A percentile compares a stretch with the other conserved stretches of the same genome.
phyloP scores from a whole-genome alignment of 176 grass and related monocot species.

The Thalia dealbata region DNA sequence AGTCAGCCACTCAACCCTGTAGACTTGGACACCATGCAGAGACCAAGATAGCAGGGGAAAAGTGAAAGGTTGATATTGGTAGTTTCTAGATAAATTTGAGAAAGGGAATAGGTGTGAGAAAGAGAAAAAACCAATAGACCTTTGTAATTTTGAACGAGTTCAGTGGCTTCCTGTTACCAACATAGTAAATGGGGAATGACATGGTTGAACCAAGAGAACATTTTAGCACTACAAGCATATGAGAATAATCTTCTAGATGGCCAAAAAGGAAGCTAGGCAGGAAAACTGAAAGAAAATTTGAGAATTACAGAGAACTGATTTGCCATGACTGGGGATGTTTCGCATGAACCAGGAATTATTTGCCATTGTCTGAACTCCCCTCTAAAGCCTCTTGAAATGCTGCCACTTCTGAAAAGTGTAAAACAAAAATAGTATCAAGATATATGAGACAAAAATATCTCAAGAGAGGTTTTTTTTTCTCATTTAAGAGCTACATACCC shows the following conservation, averaged over 20 bases:
- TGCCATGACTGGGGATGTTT: conserved; percentile 84
- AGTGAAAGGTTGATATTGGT: too few species aligned
- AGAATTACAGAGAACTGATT: conserved; percentile 94
- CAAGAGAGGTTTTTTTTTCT: conserved; percentile 19
- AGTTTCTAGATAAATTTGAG: too few species aligned
- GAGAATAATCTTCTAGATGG: neutral
- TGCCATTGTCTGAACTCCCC: conserved; percentile 97
- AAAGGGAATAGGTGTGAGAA: too few species aligned
- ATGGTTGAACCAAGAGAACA: neutral
- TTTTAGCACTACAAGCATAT: neutral
- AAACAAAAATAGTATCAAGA: conserved; percentile 6
- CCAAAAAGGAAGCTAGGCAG: neutral
- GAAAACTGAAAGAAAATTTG: conserved; percentile 19
- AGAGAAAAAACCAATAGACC: too few species aligned
- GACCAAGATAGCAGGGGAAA: too few species aligned
- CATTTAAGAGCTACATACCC: conserved; percentile 39
- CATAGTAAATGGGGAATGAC: too few species aligned
- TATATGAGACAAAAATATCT: neutral
- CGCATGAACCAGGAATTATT: conserved; percentile 79
- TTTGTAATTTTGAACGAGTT: too few species aligned
- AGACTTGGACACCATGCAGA: too few species aligned
- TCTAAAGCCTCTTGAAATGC: conserved; percentile 97
- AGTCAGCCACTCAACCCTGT: too few species aligned
- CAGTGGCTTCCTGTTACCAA: too few species aligned
- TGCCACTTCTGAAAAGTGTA: conserved; percentile 72